A percentile compares a stretch with the other conserved stretches of the same genome.
phyloP scores from a whole-genome alignment of 176 grass and related monocot species.

The Rhynchospora breviuscula region DNA sequence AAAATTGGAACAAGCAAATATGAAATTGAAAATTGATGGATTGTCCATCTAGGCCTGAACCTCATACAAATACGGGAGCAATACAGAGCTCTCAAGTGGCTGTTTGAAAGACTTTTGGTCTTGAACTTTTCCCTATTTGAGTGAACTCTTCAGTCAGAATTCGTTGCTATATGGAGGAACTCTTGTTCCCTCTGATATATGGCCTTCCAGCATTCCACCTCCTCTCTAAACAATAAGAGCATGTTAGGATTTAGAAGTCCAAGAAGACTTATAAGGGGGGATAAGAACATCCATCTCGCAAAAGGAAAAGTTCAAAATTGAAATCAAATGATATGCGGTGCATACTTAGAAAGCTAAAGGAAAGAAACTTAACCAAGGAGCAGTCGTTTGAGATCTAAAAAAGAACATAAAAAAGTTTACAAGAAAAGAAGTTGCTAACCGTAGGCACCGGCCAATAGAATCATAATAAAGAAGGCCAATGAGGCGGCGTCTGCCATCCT shows the following conservation, averaged over 20 bases:
- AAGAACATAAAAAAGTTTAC: not conserved
- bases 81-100: conserved; percentile 10
- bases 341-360: not conserved
- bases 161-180: conserved; percentile 43
- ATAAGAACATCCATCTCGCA: not conserved
- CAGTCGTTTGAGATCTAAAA: conserved; percentile 7
- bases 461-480: conserved; percentile 92
- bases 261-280: not conserved
- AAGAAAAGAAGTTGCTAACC: conserved; percentile 41
- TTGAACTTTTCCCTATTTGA: not conserved
- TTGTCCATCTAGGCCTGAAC: conserved; percentile 23
- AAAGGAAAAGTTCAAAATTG: not conserved
- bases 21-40: conserved; percentile 26
- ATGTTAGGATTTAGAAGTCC: not conserved
- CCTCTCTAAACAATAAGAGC: conserved; percentile 56
- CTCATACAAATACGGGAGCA: conserved; percentile 19
- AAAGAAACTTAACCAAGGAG: not conserved
- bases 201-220: conserved; percentile 74
- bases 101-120: conserved; percentile 29
- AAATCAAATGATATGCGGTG: not conserved
- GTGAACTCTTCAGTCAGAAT: conserved; percentile 41
- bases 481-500: conserved; percentile 63
- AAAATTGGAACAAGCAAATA: conserved; percentile 27
- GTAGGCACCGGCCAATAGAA: conserved; percentile 70
- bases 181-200: conserved; percentile 63